These are phyloP conservation scores for Wickerhamiella bombiphila DNA, from an alignment of 805 yeast genomes.

Conservation along the genomic window DNA sequence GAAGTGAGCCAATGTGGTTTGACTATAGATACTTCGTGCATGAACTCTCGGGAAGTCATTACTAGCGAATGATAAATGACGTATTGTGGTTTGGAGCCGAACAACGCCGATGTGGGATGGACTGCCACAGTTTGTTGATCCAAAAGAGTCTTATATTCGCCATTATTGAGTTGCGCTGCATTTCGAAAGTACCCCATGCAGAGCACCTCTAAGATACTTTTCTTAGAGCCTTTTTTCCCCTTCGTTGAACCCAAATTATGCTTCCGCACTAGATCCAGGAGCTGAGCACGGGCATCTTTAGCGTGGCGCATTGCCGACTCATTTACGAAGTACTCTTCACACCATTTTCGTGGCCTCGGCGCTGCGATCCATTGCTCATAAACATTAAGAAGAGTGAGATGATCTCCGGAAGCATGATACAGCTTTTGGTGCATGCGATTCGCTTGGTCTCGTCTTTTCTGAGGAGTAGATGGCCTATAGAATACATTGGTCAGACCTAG, in stretches of 20 bases:
- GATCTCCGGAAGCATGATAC: conserved; percentile 52
- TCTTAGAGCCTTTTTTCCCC: conserved; percentile 23
- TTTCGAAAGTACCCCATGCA: conserved; percentile 60
- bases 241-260: conserved; percentile 21
- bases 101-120: conserved; percentile 75
- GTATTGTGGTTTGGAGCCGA: conserved; percentile 48
- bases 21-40: conserved; percentile 60
- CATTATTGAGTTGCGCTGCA: conserved; percentile 42
- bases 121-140: conserved; percentile 39
- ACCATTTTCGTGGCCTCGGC: conserved; percentile 65
- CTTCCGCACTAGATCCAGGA: conserved; percentile 34
- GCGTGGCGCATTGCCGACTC: conserved; percentile 56
- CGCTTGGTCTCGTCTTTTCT: conserved; percentile 36
- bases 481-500: conserved; percentile 63
- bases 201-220: conserved; percentile 36
- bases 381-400: conserved; percentile 55
- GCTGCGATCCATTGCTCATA: conserved; percentile 48
- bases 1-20: conserved; percentile 61
- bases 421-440: conserved; percentile 49
- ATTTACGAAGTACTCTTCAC: conserved; percentile 69
- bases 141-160: conserved; percentile 28
- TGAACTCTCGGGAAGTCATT: conserved; percentile 73
- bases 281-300: conserved; percentile 55
- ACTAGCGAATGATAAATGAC: conserved; percentile 74
- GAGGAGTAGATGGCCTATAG: conserved; percentile 51